A percentile compares a stretch with the other conserved stretches of the same genome.
phyloP scores from a whole-genome alignment of 345 rosid species.

The Euphorbia lathyris region DNA sequence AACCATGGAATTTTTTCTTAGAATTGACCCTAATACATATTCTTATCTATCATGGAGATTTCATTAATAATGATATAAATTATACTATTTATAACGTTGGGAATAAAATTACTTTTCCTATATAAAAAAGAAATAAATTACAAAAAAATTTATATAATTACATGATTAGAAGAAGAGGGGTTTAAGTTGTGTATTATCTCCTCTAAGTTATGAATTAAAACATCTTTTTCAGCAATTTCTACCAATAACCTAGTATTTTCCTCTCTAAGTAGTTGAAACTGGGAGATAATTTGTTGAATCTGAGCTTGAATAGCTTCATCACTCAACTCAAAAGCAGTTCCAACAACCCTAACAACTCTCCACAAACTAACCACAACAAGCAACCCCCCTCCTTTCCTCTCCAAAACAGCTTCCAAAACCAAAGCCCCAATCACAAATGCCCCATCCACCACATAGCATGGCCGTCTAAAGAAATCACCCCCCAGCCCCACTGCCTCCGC shows the following conservation, averaged over 20 bases:
- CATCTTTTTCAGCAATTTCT: slow-evolving; percentile 40
- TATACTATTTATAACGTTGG: no score
- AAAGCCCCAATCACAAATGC: slow-evolving; percentile 45
- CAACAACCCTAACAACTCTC: slow-evolving; percentile 66
- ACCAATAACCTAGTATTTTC: slow-evolving; percentile 40
- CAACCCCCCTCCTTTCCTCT: slow-evolving; percentile 58
- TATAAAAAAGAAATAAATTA: no score
- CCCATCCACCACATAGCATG: slow-evolving; percentile 55
- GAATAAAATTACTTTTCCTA: no score
- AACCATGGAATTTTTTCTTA: no score
- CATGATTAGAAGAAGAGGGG: not conserved
- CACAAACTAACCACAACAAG: slow-evolving; percentile 64
- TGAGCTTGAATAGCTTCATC: slow-evolving; percentile 72
- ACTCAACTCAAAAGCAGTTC: slow-evolving; percentile 66
- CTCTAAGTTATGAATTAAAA: slow-evolving; percentile 36
- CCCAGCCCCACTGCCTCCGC: slow-evolving; percentile 45
- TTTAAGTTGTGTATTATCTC: slow-evolving; percentile 14
- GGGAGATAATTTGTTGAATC: slow-evolving; percentile 39
- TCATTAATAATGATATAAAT: no score
- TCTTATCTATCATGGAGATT: no score
- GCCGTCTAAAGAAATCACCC: slow-evolving; percentile 39
- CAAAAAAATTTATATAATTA: no score
- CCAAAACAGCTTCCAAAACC: slow-evolving; percentile 48
- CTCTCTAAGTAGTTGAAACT: slow-evolving; percentile 46
- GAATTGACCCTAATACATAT: no score